Conservation (phyloP, 495 filamentous ascomycete species). For the Trichoderma orchidacearum region DNA sequence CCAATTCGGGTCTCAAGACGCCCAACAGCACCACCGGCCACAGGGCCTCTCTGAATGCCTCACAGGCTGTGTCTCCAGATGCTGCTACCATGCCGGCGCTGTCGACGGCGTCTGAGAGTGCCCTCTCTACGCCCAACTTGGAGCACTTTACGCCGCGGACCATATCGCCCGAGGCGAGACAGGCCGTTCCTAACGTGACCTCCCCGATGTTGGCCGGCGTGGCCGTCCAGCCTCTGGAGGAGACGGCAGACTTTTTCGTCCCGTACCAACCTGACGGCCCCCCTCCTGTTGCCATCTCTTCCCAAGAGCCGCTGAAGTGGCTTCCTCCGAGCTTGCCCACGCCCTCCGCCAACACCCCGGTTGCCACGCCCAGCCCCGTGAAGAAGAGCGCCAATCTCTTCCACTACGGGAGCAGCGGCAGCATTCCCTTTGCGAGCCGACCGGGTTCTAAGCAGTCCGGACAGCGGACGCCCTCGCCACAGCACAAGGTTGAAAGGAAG, state of each 20-base stretch:
- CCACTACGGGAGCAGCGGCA: not conserved
- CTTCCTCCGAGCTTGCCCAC: constrained; percentile 16
- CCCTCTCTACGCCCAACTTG: not conserved
- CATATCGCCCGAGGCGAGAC: not conserved
- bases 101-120: not conserved
- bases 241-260: constrained; percentile 12
- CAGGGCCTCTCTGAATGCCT: not conserved
- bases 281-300: constrained; percentile 5
- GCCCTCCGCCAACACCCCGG: not conserved
- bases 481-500: not conserved
- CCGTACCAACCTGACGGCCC: constrained; percentile 26
- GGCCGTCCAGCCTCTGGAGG: no score
- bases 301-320: constrained; percentile 19
- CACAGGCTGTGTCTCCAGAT: not conserved
- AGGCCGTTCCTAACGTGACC: not conserved
- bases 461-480: not conserved
- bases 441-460: not conserved
- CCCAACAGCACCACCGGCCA: constrained; percentile 1
- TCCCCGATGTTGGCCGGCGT: not conserved
- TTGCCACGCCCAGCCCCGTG: constrained; percentile 6
- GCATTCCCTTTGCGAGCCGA: not conserved
- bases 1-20: not conserved
- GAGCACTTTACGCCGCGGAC: not conserved
- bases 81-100: not conserved
- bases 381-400: constrained; percentile 2